A percentile compares a stretch with the other conserved stretches of the same genome.
phyloP scores from a whole-genome alignment of 2,329 filamentous ascomycete species.

The Penicillium sp. region DNA sequence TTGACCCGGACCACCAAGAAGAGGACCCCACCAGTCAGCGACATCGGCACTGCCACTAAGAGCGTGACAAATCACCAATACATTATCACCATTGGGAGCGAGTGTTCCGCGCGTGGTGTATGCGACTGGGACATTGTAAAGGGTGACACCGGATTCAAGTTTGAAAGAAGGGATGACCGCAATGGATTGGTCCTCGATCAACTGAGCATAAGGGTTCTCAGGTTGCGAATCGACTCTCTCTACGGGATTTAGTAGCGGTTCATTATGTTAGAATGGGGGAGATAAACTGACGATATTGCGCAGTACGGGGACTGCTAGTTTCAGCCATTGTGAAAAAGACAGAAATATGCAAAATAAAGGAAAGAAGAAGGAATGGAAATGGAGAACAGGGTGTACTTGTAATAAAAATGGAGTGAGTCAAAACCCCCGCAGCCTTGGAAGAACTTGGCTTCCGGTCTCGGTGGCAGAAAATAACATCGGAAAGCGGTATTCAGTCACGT shows the following conservation, averaged over 20 bases:
- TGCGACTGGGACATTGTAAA: slow-evolving; percentile 69
- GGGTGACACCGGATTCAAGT: slow-evolving; percentile 83
- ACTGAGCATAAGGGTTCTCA: slow-evolving; percentile 83
- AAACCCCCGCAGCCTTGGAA: slow-evolving; percentile 5
- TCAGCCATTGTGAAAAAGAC: slow-evolving; percentile 24
- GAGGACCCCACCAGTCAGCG: slow-evolving; percentile 55
- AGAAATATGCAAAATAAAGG: slow-evolving; percentile 5
- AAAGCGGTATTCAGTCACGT: not conserved
- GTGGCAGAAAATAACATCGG: slow-evolving; percentile 1
- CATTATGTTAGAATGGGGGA: slow-evolving; percentile 13
- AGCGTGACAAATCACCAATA: slow-evolving; percentile 59
- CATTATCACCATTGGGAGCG: slow-evolving; percentile 57
- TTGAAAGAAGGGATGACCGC: slow-evolving; percentile 85
- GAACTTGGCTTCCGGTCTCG: not conserved
- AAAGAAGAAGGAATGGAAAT: slow-evolving; percentile 1
- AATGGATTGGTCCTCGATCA: slow-evolving; percentile 86
- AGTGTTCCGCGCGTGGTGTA: slow-evolving; percentile 62
- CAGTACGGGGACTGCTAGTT: slow-evolving; percentile 16
- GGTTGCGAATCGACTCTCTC: slow-evolving; percentile 62
- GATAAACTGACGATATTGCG: slow-evolving; percentile 38
- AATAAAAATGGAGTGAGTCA: slow-evolving; percentile 5
- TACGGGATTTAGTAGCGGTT: slow-evolving; percentile 54
- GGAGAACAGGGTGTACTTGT: not conserved
- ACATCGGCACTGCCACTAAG: slow-evolving; percentile 56
- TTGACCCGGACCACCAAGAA: slow-evolving; percentile 52